Evolutionary conservation across 805 yeast species (phyloP).

Genomic region (Phaffomyces thermotolerans): DNA sequence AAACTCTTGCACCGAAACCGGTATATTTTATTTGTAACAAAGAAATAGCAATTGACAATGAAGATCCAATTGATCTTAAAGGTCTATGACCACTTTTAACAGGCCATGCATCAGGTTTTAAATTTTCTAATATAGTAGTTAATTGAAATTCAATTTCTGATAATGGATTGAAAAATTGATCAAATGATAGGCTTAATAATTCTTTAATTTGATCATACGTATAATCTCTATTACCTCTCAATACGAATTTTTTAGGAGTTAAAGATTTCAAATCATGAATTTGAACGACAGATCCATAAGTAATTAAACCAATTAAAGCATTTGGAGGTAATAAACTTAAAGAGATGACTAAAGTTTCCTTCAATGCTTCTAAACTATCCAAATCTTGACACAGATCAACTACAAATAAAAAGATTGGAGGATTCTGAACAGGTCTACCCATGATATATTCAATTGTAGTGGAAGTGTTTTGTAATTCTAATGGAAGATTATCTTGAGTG

Average conservation of each 20-base stretch:
- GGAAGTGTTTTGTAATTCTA: constrained; percentile 61
- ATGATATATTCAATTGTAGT: constrained; percentile 84
- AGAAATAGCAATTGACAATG: constrained; percentile 76
- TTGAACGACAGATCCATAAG: constrained; percentile 86
- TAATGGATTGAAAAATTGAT: constrained; percentile 67
- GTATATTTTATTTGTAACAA: constrained; percentile 77
- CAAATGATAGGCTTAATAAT: constrained; percentile 41
- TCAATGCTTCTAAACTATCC: constrained; percentile 78
- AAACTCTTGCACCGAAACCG: constrained; percentile 81
- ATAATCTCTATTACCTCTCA: constrained; percentile 86
- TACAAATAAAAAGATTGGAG: constrained; percentile 81
- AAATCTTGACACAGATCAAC: constrained; percentile 87
- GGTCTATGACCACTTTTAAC: constrained; percentile 80
- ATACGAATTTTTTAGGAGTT: constrained; percentile 69
- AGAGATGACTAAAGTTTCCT: constrained; percentile 70
- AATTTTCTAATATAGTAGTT: constrained; percentile 68
- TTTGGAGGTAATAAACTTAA: constrained; percentile 82
- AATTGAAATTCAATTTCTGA: constrained; percentile 78
- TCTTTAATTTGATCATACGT: constrained; percentile 46
- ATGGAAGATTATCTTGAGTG: constrained; percentile 69
- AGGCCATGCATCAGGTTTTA: constrained; percentile 83
- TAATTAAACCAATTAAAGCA: constrained; percentile 79
- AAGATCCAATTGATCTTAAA: constrained; percentile 88
- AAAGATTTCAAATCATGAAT: constrained; percentile 74
- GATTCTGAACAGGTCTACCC: constrained; percentile 70